phyloP scores from a whole-genome alignment of 345 rosid species.

The Carallia brachiata region DNA sequence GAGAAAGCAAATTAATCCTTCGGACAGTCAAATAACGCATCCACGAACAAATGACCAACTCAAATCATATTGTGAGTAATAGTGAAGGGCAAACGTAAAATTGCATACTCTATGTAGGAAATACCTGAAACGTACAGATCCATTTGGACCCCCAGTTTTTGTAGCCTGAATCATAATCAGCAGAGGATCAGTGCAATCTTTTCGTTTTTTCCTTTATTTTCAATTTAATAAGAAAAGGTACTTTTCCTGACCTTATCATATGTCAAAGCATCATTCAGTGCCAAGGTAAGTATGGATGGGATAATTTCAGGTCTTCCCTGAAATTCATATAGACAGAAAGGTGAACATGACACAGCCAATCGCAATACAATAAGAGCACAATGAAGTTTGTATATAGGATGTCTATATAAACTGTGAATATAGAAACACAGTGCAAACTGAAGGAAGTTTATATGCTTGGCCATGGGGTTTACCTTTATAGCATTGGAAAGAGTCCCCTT shows the following conservation, averaged over 20 bases:
- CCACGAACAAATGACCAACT: neutral
- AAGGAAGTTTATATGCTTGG: neutral
- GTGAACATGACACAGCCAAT: neutral
- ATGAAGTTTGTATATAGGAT: neutral
- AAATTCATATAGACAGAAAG: constrained; percentile 8
- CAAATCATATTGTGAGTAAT: neutral
- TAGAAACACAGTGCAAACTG: neutral
- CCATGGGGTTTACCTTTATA: constrained; percentile 40
- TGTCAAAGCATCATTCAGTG: constrained; percentile 76
- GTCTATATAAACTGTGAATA: neutral
- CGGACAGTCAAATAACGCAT: neutral
- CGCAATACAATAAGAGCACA: neutral
- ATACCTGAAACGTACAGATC: constrained; percentile 88
- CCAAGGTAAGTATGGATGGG: constrained; percentile 65
- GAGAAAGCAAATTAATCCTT: constrained; percentile 6
- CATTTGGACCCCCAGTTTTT: constrained; percentile 93
- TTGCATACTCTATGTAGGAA: constrained; percentile 11
- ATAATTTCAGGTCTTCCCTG: constrained; percentile 69
- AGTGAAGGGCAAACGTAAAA: neutral
- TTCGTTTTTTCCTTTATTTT: neutral
- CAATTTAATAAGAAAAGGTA: neutral
- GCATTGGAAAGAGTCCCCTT: constrained; percentile 46
- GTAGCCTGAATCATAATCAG: constrained; percentile 57
- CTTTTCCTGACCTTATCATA: constrained; percentile 77
- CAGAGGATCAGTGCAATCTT: constrained; percentile 20